These are phyloP conservation scores for Aspergillus hortae DNA, from an alignment of 2,329 filamentous ascomycete genomes.

Conservation along the genomic window DNA sequence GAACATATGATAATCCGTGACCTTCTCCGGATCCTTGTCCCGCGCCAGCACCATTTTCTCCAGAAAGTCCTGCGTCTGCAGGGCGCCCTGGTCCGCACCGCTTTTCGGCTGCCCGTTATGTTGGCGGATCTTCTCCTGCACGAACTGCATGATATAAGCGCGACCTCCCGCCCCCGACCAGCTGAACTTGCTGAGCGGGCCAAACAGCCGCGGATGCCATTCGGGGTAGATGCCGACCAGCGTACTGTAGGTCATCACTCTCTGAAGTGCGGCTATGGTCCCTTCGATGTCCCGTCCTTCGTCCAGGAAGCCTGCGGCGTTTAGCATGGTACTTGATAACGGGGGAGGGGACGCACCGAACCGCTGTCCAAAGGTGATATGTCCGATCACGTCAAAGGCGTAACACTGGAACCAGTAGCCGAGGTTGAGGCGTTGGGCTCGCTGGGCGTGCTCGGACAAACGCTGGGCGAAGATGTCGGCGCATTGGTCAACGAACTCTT, in stretches of 20 bases:
- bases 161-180: slow-evolving; percentile 30
- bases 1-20: slow-evolving; percentile 39
- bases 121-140: slow-evolving; percentile 28
- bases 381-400: slow-evolving; percentile 46
- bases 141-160: slow-evolving; percentile 31
- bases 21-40: slow-evolving; percentile 40
- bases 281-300: slow-evolving; percentile 44
- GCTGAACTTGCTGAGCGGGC: slow-evolving; percentile 24
- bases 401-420: slow-evolving; percentile 38
- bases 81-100: not conserved
- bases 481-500: slow-evolving; percentile 49
- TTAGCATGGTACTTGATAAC: slow-evolving; percentile 4
- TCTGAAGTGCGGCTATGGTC: slow-evolving; percentile 40
- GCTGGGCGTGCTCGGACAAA: slow-evolving; percentile 36
- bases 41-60: slow-evolving; percentile 42
- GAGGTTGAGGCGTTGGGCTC: slow-evolving; percentile 32
- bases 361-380: slow-evolving; percentile 43
- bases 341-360: slow-evolving; percentile 17
- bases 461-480: slow-evolving; percentile 38
- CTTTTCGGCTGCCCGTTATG: slow-evolving; percentile 16
- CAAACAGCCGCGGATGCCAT: slow-evolving; percentile 36
- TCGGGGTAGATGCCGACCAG: slow-evolving; percentile 43
- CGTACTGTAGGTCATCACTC: slow-evolving; percentile 34
- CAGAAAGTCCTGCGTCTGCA: slow-evolving; percentile 36
- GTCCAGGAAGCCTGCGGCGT: slow-evolving; percentile 44